Evolutionary conservation across 176 grass and related monocot genomes (phyloP), one percentile per base, ranked within the genome.

Genomic region (Juncus inflexus): DNA sequence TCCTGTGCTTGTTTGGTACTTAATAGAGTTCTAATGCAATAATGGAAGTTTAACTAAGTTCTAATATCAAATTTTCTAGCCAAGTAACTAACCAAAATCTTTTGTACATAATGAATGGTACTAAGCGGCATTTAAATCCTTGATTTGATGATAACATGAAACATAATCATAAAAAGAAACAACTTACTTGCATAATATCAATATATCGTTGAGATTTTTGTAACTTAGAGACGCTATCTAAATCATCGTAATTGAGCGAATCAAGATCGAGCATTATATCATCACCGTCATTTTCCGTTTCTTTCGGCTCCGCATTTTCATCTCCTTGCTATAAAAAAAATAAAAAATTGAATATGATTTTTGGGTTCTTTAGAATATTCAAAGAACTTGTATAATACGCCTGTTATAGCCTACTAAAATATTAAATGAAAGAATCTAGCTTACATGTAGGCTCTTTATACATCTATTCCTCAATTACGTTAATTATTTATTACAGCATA

Each of bases 201-300:
- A 42, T 83, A 63, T 89, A 96, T 58, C 72, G 77, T 60, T 86
- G 84, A 55, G 82, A 65, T 71, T 80, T 91, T 69, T 96, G 82
- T 72, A 91, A 75, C 56, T 96, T 96, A 65, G 91, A 90, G 55
- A 96, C 81, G 51, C 79, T 86, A 53, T 97, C 75, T 39, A 97
- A 84, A 73, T 89, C 85, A 28, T 95, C 91, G 68, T 87, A 96
- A 64, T 91, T 91, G 53, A 91, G 84, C 70, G 76, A 80, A 59
- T 80, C 81, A 28, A 90, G 68, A 37, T 95, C 87, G 69, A 83
- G 82, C 74, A 91, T 96, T 28, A 80, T 79, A 56, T 65, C 85
- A 36, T 91, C 84, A 15, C 42, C 66, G 42, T 83, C 80, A 9
- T 96, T 65, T 37, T 86, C 87, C 77, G 71, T 70, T 61, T 70